Evolutionary conservation across 352 stramenopile species (phyloP).

Genomic region (Phytophthora agathidicida): DNA sequence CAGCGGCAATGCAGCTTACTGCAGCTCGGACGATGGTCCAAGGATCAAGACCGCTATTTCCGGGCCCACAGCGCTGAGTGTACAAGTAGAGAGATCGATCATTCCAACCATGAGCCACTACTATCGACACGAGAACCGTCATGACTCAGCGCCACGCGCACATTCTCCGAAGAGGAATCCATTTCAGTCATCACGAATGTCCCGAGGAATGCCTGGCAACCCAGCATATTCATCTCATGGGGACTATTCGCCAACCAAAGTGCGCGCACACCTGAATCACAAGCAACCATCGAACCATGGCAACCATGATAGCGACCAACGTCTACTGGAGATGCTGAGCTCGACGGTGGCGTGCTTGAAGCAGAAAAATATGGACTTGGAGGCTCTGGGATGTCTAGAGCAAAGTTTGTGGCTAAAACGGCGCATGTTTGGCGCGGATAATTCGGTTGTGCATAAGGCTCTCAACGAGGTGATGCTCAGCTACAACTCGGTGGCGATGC

Average conservation of each 20-base stretch:
- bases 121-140: slow-evolving; percentile 19
- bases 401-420: slow-evolving; percentile 79
- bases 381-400: slow-evolving; percentile 76
- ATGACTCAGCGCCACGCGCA: slow-evolving; percentile 2
- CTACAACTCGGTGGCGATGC: slow-evolving; percentile 83
- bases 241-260: slow-evolving; percentile 21
- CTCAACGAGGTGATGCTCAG: slow-evolving; percentile 72
- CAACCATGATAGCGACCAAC: slow-evolving; percentile 59
- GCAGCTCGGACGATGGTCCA: slow-evolving; percentile 26
- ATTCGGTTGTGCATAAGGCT: slow-evolving; percentile 54
- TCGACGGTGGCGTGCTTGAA: slow-evolving; percentile 73
- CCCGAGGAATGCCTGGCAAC: slow-evolving; percentile 33
- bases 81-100: too few species aligned
- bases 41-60: slow-evolving; percentile 25
- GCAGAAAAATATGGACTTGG: slow-evolving; percentile 76
- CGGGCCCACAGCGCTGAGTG: slow-evolving; percentile 9
- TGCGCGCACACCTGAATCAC: slow-evolving; percentile 1
- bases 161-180: slow-evolving; percentile 23
- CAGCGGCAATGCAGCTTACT: too few species aligned
- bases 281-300: slow-evolving; percentile 31
- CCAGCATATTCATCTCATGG: neutral
- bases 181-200: slow-evolving; percentile 48
- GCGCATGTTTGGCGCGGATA: slow-evolving; percentile 75
- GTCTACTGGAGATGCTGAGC: slow-evolving; percentile 70
- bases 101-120: slow-evolving; percentile 21